Evolutionary conservation across 73 alveolate species (phyloP), one percentile per base, ranked within the genome.

Genomic region (Paramecium bursaria): DNA sequence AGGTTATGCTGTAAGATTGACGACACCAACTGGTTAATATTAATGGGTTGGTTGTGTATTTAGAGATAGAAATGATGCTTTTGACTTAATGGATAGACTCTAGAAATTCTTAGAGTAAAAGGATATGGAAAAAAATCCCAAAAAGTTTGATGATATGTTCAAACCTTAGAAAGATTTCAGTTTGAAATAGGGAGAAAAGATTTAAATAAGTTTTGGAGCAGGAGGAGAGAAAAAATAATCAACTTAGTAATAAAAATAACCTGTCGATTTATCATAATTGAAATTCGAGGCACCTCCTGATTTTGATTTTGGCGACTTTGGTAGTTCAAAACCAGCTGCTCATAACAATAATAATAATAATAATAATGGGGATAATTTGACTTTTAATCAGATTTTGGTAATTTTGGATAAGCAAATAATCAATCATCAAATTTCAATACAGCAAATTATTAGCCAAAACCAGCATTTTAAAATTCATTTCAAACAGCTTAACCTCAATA

Each of bases 21-120:
- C 44, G 19, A 67, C 57, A 2, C 82, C 82, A 14, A 33, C 35
- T 19, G 82, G 82, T 9, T 21, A 25, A 21, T 26, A 67, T 42
- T 13, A 67, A 39, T 67, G 82, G 82, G 82, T 67, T 21, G 82
- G 82, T 2, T 67, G 82, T 67, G 61, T 67, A 3, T 67, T 67
- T 67, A 67, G 82, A 39, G 82, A 67, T 67, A 67, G 82, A 26
- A 67, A 67, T 67, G 82, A 67, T 67, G 82, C 82, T 35, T 67
- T 67, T 67, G 57, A 39, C 44, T 67, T 67, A 19, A 67, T 39
- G 17, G 82, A 31, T 6, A 67, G 44, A 46, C 33, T 67, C 17
- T 35, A 21, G 14, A 42, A 39, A 19, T 67, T 39, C 22, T 21
- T 67, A 14, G 10, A 17, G 33, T 21, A 42, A 11, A 67, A 57